Conservation (phyloP, 176 grass and related monocot genomes). For the Saccharum officinarum region DNA sequence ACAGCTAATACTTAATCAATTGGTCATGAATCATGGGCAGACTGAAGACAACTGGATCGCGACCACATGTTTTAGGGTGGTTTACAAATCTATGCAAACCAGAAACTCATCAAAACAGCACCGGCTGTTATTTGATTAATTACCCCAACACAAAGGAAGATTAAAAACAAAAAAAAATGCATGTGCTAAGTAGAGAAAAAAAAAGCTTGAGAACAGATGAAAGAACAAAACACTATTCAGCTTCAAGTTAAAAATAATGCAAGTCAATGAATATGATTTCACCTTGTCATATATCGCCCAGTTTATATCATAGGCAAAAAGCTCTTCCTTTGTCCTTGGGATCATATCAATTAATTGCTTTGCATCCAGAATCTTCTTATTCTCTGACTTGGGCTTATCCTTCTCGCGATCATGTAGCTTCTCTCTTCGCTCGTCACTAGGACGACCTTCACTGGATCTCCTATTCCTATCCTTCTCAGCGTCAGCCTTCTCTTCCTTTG, state of each 20-base stretch:
- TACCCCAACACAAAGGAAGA: neutral
- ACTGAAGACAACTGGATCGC: neutral
- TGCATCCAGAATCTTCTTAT: slow-evolving; percentile 88
- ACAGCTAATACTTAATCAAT: neutral
- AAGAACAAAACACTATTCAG: neutral
- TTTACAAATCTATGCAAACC: neutral
- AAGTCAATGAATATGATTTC: slow-evolving; percentile 28
- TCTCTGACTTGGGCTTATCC: slow-evolving; percentile 72
- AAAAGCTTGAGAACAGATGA: slow-evolving; percentile 4
- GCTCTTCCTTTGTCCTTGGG: slow-evolving; percentile 94
- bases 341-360: slow-evolving; percentile 99
- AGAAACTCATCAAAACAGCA: neutral
- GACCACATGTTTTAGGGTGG: neutral
- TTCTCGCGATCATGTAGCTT: slow-evolving; percentile 58
- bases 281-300: slow-evolving; percentile 97
- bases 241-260: slow-evolving; percentile 16
- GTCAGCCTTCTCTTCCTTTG: slow-evolving; percentile 74
- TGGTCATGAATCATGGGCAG: neutral
- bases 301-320: slow-evolving; percentile 93
- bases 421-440: slow-evolving; percentile 53
- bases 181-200: slow-evolving; percentile 22
- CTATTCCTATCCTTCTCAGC: slow-evolving; percentile 60
- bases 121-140: neutral
- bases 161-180: neutral
- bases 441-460: slow-evolving; percentile 53